These are phyloP conservation scores for Ustilago shanxiensis DNA, from an alignment of 1,284 basidiomycete species.

Conservation along the genomic window DNA sequence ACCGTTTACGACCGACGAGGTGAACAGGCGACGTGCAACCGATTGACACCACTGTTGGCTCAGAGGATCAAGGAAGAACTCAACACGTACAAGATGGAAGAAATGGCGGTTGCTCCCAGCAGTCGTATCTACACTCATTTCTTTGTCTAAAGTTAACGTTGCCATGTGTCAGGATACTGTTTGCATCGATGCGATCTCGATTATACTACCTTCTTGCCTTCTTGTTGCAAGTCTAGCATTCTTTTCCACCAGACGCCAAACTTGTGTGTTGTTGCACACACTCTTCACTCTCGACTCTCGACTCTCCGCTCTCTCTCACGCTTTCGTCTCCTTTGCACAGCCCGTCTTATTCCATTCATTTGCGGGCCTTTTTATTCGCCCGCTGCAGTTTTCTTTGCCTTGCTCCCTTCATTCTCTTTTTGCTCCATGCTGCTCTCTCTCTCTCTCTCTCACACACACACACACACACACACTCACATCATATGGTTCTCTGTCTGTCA, in stretches of 20 bases:
- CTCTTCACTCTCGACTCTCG: too few relatives aligned
- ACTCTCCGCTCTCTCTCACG: neutral
- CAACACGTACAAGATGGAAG: conserved; percentile 95
- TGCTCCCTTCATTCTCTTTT: neutral
- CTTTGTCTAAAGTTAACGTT: conserved; percentile 54
- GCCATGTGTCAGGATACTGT: too few relatives aligned
- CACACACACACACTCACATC: conserved; percentile 8
- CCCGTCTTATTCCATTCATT: neutral
- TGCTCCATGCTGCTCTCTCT: neutral
- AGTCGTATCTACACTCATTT: conserved; percentile 69
- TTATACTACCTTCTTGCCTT: neutral
- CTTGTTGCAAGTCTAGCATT: neutral
- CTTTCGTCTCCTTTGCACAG: neutral
- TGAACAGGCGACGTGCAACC: conserved; percentile 96
- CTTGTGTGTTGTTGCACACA: neutral
- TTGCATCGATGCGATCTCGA: too few relatives aligned
- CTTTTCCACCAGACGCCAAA: neutral
- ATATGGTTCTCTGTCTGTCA: conserved; percentile 7
- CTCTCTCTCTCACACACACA: neutral
- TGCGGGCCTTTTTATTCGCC: too few relatives aligned
- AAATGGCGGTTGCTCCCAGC: conserved; percentile 87
- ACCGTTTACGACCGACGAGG: conserved; percentile 91
- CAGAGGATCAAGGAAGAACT: conserved; percentile 88
- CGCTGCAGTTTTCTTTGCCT: too few relatives aligned
- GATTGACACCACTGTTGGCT: conserved; percentile 90